Evolutionary conservation across 2,329 filamentous ascomycete species (phyloP).

Genomic region (Chaetomiaceae sp.): DNA sequence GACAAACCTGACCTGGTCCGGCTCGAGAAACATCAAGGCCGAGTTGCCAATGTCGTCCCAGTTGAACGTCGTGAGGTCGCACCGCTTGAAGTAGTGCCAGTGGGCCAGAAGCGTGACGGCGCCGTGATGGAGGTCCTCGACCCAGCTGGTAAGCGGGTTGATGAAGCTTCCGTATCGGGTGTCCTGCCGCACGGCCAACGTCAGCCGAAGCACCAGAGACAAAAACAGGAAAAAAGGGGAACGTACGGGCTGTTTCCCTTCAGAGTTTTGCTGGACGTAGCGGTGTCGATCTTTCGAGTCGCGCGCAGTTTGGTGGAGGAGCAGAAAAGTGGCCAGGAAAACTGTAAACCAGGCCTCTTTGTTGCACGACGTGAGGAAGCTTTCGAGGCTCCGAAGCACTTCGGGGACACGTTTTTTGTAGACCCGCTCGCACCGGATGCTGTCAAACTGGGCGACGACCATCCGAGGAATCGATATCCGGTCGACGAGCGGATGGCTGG

Average conservation of each 20-base stretch:
- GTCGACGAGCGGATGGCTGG: constrained; percentile 32
- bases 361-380: constrained; percentile 33
- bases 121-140: constrained; percentile 41
- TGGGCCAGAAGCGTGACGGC: constrained; percentile 43
- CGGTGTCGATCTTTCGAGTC: constrained; percentile 39
- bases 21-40: constrained; percentile 29
- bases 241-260: constrained; percentile 27
- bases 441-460: constrained; percentile 43
- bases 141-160: constrained; percentile 37
- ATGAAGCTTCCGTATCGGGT: constrained; percentile 22
- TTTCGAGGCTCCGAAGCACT: constrained; percentile 35
- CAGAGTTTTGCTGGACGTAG: constrained; percentile 37
- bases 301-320: constrained; percentile 39
- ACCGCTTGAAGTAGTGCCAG: constrained; percentile 48
- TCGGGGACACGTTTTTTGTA: constrained; percentile 32
- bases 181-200: constrained; percentile 10
- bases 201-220: neutral
- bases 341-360: constrained; percentile 33
- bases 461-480: constrained; percentile 40
- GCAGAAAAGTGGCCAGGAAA: constrained; percentile 39
- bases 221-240: neutral
- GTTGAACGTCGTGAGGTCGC: constrained; percentile 29
- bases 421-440: constrained; percentile 36
- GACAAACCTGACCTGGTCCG: constrained; percentile 32
- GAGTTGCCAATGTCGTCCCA: constrained; percentile 27